Evolutionary conservation across 441 rosid genomes (phyloP), one percentile per base, ranked within the genome.

Genomic region (Gossypium schwendimanii): DNA sequence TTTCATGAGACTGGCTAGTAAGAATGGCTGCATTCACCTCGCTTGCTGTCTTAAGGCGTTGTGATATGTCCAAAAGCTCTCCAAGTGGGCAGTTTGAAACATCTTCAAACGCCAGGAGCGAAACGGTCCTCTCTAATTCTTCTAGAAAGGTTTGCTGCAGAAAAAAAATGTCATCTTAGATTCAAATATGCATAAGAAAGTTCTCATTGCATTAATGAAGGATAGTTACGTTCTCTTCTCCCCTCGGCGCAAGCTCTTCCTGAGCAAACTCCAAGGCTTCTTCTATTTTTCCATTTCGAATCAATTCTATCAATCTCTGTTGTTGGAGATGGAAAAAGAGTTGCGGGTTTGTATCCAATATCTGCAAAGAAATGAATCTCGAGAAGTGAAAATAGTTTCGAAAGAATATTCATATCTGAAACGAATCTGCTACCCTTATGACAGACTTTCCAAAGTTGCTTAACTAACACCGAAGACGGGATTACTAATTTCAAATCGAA

Each of bases 271-370:
- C 94, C 79, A 92, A 80, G 70, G 99, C 98, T 81, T 92, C 99
- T 36, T 89, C 94, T 55, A 94, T 81, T 75, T 79, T 95, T 63
- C 99, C 97, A 77, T 90, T 88, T 18, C 99, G 89, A 78, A 95
- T 93, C 2, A 95, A 80, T 81, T 95, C 99, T 75, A 95, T 95
- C 83, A 95, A 78, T 77, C 93, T 91, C 76, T 95, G 99, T 77
- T 95, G 99, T 77, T 95, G 98, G 62, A 95, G 99, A 80, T 95
- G 99, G 83, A 95, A 95, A 85, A 90, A 95, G 36, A 95, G 87
- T 81, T 90, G 98, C 0, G 97, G 98, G 75, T 95, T 95, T 28
- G 95, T 93, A 77, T 95, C 96, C 79, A 93, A 73, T 73, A 93
- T 93, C 99, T 65, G 57, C 21, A 0, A 47, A 47, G 31, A 65